Base-by-base conservation (phyloP, 2,329 filamentous ascomycete species). In the Pseudocercospora musae region DNA sequence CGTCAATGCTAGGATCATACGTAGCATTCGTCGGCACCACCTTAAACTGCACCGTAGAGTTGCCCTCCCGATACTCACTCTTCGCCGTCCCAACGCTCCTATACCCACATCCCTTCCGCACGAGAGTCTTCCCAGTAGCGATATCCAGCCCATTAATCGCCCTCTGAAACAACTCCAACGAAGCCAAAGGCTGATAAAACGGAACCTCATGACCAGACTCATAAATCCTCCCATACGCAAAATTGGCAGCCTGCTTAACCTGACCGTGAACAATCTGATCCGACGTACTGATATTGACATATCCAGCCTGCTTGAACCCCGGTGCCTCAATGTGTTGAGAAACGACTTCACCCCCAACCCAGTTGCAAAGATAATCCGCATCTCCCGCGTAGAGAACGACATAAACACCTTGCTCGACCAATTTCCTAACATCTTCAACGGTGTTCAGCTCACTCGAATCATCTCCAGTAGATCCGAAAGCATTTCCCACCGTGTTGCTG, bases 301-400 rank as follows among this genome's bases (percentile, higher is more conserved):
- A 21, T 70, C 62, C 18, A 73, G 74, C 21, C 70, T 67, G 3
- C 15, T 70, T 69, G 67, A 85, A 86, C 2, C 76, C 71, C 0
- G 74, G 62, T 7, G 76, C 71, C 2, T 75, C 77, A 0, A 73
- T 62, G 69, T 78, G 85, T 11, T 85, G 76, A 1, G 81, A 79
- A 1, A 79, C 79, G 10, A 72, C 76, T 5, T 81, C 75, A 31
- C 77, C 79, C n/a, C 84, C 84, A 29, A 59, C 46, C 81, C 83
- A 85, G 72, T 86, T 86, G 68, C 83, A 86, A 58, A 85, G 83
- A 74, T 79, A 85, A 67, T 87, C 84, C 55, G 83, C 79, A 59
- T 85, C 84, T 33, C 84, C 84, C 0, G 83, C 82, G 20, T 50
- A 25, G 8, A 50, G 23, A 50, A 21, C 82, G 82, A 86, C 48